Percentiles rank a stretch among this genome's conserved stretches.
These are phyloP conservation scores for Vishniacozyma victoriae DNA, from an alignment of 768 basidiomycete species.

Conservation along the genomic window DNA sequence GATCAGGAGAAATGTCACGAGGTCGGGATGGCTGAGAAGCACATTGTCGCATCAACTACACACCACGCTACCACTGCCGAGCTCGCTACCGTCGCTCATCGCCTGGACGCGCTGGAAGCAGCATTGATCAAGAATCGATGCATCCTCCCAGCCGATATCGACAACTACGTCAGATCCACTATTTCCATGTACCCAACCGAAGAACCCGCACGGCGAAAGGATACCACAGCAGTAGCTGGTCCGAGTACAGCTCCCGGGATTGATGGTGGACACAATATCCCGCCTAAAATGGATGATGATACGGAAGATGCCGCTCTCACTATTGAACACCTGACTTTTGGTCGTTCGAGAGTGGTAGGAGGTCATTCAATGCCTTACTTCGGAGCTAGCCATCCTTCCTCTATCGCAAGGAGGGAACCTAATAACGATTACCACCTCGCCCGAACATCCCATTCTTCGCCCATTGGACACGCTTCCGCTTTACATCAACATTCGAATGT, in stretches of 20 bases:
- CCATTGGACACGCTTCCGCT: not conserved
- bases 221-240: not conserved
- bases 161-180: constrained; percentile 27
- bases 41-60: constrained; percentile 15
- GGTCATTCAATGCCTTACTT: constrained; percentile 36
- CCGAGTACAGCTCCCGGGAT: constrained; percentile 3
- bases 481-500: too few relatives aligned
- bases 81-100: constrained; percentile 34
- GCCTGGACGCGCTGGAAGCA: constrained; percentile 42
- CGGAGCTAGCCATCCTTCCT: constrained; percentile 10
- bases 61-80: constrained; percentile 31
- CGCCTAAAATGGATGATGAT: constrained; percentile 10
- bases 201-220: constrained; percentile 2
- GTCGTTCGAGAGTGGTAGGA: constrained; percentile 26
- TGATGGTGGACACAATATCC: constrained; percentile 10
- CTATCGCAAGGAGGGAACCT: constrained; percentile 14
- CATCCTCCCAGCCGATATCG: constrained; percentile 33
- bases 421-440: constrained; percentile 38
- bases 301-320: constrained; percentile 46
- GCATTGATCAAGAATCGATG: constrained; percentile 35
- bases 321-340: constrained; percentile 45
- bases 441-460: not conserved
- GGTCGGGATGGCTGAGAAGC: constrained; percentile 41
- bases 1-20: constrained; percentile 44
- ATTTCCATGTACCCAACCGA: not conserved